Evolutionary conservation across 495 filamentous ascomycete genomes (phyloP), one percentile per base, ranked within the genome.

Genomic region (Hypomontagnella submonticulosa): DNA sequence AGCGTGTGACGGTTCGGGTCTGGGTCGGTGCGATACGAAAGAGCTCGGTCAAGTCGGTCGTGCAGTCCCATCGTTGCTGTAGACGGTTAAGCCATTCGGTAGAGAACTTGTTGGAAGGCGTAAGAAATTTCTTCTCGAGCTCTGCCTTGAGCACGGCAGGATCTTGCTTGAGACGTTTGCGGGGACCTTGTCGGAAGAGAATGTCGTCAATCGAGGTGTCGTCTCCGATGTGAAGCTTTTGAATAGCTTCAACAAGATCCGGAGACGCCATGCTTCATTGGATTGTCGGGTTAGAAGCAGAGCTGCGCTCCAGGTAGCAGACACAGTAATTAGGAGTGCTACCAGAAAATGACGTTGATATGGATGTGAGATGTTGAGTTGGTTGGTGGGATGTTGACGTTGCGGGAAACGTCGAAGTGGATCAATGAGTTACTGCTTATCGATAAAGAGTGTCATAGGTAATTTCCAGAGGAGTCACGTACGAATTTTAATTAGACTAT

Each of bases 11-110:
- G 12, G 93, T 97, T 52, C 95, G 88, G 2, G 92, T 91, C 78
- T 98, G 96, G 0, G 93, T 97, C 12, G 92, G 92, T 6, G 92
- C 92, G 37, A 98, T 80, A 57, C 88, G 85, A 78, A 97, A 97
- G 16, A 97, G 84, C 49, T 90, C 85, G 13, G 85, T 85, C 72
- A 91, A 89, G 66, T 96, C 88, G 33, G 86, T 83, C 9, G 91
- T 82, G 42, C 85, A 80, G 57, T 97, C 91, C 94, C 92, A 98
- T 77, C 92, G 85, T 67, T 91, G 90, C 76, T 99, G 95, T 16
- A 99, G 74, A 38, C 84, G 83, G 75, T 97, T 92, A 47, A 98
- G 81, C 95, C 94, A 98, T 72, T 87, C 85, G 1, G 83, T 76
- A 40, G 88, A 90, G 76, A 98, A 97, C 1, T 80, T 80, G 5